Evolutionary conservation across 768 basidiomycete species (phyloP), one percentile per base, ranked within the genome.

Genomic region (Leccinum boreale): DNA sequence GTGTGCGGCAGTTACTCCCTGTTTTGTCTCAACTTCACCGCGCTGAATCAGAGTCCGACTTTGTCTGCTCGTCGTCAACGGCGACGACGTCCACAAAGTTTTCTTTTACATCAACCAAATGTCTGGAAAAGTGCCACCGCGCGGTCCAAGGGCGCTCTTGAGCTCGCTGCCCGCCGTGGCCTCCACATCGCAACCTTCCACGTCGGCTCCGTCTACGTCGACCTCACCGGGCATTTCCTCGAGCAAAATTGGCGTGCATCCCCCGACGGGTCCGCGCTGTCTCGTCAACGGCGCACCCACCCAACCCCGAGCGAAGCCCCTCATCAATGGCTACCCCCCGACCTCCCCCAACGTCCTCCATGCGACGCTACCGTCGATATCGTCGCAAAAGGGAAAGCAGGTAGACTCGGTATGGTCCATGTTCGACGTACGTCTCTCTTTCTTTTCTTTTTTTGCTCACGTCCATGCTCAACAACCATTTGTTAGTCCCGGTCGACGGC

Each of bases 51-150:
- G 17, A 47, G 12, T 36, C 55, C 55, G 46, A 28, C 53, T 39
- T 54, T 53, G 23, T 42, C 56, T 62, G 17, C 60, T 61, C 67
- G 64, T 70, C 68, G 62, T 65, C 60, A 56, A 53, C 63, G 51
- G 51, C 68, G 68, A 51, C 68, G 66, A 56, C 66, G 53, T 9
- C 39, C 39, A 58, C 59, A 0, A 11, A 47, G 19, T 60, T 15
- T 53, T 35, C 19, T 33, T 28, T 52, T 2, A 23, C 19, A 55
- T 55, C 39, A 14, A 55, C 52, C 21, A 39, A 39, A 62, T 90
- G 89, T 89, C 88, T 73, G 87, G 88, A 68, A 89, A 86, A 77
- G 85, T 82, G 52, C 89, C 89, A 65, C 89, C 89, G 62, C 81
- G 78, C 63, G 89, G 88, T 56, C 89, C 89, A 48, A 76, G 89